Evolutionary conservation across 176 grass and related monocot genomes (phyloP), one percentile per base, ranked within the genome.

Genomic region (Paspalum vaginatum): DNA sequence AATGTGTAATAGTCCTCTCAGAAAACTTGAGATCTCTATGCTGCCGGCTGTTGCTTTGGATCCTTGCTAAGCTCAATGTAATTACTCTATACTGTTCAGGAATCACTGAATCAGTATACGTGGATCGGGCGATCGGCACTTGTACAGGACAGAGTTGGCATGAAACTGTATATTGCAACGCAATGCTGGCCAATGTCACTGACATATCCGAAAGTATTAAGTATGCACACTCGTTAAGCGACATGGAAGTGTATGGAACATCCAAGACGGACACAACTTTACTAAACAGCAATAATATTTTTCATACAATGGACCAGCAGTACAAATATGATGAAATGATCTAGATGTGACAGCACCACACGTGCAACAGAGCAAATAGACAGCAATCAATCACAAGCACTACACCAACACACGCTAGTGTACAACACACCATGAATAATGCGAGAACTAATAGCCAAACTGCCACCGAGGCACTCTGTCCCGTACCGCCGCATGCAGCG

Each of bases 341-440:
- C 68, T 39, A 54, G 72, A 48, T 21, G 47, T 45, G 64, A 78
- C 24, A 77, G 13, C 47, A 42, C 65, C 66, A 77, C 73, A 48
- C 51, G 40, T 53, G 12, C 64, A 60, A 26, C 13, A 65, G 7
- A 72, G 22, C 2, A 82, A 65, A 82, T 66, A 77, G 52, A 65
- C 40, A 56, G 10, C 73, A 71, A 18, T 47, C 73, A 71, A 18
- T 47, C 72, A 83, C 47, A 15, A 32, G 13, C 7, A 42, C 27
- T n/a, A 53, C 70, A 72, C 57, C 56, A 56, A 56, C 49, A 21
- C 32, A 16, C 5, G 12, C 5, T 63, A 68, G n/a, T 8, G 5
- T 2, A 64, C 61, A 63, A 63, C 14, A 7, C 7, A 61, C 2
- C 38, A 77, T 64, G 24, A 63, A 82, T 63, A 78, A 47, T 7